Evolutionary conservation across 176 grass and related monocot species (phyloP), one percentile per base, ranked within the genome.

Genomic region (Dactylis glomerata): DNA sequence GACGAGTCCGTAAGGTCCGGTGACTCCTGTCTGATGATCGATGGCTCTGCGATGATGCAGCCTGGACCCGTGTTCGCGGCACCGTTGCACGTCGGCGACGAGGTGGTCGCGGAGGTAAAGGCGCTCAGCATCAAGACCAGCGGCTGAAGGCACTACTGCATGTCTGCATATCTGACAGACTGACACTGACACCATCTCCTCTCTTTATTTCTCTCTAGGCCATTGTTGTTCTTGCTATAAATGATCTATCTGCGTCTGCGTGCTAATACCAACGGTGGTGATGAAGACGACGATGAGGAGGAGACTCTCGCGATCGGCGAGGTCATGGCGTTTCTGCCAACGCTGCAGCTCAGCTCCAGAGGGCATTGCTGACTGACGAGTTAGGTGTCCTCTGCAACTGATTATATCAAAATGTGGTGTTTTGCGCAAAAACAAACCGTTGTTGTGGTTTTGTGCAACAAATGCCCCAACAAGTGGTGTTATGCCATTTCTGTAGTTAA

Each of bases 401-500:
- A 13, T 57, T 57, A 57, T 8, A 57, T 23, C 54, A 57, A 27
- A 27, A 27, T 24, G n/a, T 52, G 50, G 50, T 52, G 50, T 52
- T 52, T 52, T 19, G 17, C 5, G 0, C 51, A 20, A 22, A 22
- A 55, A 9, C 51, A 55, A 22, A 55, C 20, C 19, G 7, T 59
- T 12, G 23, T 59, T 59, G 23, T 59, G 9, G 22, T 57, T 58
- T 10, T 13, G 23, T 58, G 56, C 10, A 59, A 59, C 26, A 56
- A 59, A 13, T 27, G 23, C 23, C 1, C 20, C 84, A 80, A 74
- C 75, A 46, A 38, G 37, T 55, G 88, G 90, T 88, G 82, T 77
- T 64, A 49, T 91, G 59, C 90, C 82, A 81, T 95, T 98, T 88
- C 57, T 98, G 82, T 85, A 95, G 85, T 79, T 98, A 50, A 92